Conservation (phyloP, 2,329 filamentous ascomycete species). For the Leptographium galeiforme region DNA sequence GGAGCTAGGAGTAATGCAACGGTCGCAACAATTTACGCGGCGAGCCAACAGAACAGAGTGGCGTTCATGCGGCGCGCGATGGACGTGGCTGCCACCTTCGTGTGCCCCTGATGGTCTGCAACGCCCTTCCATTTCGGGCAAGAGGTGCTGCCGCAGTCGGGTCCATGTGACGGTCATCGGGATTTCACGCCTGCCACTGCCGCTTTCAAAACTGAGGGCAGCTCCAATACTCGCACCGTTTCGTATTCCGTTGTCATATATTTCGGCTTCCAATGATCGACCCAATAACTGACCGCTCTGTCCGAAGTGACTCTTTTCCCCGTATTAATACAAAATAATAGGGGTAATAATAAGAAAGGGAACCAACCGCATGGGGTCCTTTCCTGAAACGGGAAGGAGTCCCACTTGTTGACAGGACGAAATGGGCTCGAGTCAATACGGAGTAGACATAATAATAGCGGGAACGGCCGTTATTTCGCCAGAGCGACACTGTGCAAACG, state of each 20-base stretch:
- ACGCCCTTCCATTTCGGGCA: not conserved
- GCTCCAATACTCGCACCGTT: no score
- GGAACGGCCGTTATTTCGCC: not conserved
- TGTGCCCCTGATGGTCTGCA: constrained; percentile 3
- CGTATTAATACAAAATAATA: constrained; percentile 8
- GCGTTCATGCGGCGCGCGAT: constrained; percentile 6
- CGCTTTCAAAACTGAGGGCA: no score
- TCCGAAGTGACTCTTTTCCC: not conserved
- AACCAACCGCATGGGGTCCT: not conserved
- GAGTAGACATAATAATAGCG: not conserved
- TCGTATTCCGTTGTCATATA: no score
- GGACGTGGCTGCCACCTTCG: constrained; percentile 1
- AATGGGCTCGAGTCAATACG: not conserved
- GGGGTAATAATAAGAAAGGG: constrained; percentile 7
- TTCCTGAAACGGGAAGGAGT: not conserved
- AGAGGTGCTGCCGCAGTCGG: not conserved
- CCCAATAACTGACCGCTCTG: not conserved
- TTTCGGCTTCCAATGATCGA: no score
- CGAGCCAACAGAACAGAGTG: not conserved
- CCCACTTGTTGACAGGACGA: not conserved
- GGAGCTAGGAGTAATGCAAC: not conserved
- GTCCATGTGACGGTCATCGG: not conserved
- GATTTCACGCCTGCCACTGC: no score
- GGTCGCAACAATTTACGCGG: not conserved
- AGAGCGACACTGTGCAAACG: no score